These are phyloP conservation scores for Luffa acutangula DNA, from an alignment of 306 rosid genomes.

Conservation along the genomic window DNA sequence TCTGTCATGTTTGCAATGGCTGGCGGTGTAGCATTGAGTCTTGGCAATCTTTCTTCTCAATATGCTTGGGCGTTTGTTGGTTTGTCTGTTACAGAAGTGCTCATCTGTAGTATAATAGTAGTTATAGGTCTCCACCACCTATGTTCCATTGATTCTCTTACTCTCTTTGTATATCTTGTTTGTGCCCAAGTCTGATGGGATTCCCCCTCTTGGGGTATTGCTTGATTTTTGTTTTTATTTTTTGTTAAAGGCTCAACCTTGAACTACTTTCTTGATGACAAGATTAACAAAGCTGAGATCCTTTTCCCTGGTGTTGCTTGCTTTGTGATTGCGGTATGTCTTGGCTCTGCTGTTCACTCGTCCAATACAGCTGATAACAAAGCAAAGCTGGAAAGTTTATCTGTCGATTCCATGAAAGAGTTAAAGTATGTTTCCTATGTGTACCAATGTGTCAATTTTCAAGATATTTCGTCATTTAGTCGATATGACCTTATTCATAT, in stretches of 20 bases:
- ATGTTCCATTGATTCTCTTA: background rate
- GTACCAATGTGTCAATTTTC: background rate
- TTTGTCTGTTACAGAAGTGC: constrained; percentile 69
- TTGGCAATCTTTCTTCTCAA: constrained; percentile 71
- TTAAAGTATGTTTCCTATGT: constrained; percentile 28
- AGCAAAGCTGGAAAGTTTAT: constrained; percentile 38
- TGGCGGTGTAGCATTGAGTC: constrained; percentile 68
- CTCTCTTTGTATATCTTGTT: background rate
- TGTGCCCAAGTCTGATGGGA: background rate
- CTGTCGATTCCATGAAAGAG: constrained; percentile 21
- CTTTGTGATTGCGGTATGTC: constrained; percentile 73
- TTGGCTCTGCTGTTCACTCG: constrained; percentile 71
- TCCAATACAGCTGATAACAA: constrained; percentile 68
- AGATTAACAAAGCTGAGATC: constrained; percentile 66
- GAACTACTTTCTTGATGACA: constrained; percentile 78
- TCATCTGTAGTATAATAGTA: constrained; percentile 68
- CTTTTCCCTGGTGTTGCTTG: constrained; percentile 88
- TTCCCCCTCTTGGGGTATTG: background rate
- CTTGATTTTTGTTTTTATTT: background rate
- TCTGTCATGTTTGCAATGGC: constrained; percentile 75
- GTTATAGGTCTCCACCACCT: constrained; percentile 48
- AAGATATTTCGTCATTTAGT: background rate
- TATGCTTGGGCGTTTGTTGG: constrained; percentile 90
- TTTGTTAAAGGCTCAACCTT: constrained; percentile 61
- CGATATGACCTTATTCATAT: background rate